These are phyloP conservation scores for Neonothopanus nambi DNA, from an alignment of 1,284 basidiomycete genomes.

Conservation along the genomic window DNA sequence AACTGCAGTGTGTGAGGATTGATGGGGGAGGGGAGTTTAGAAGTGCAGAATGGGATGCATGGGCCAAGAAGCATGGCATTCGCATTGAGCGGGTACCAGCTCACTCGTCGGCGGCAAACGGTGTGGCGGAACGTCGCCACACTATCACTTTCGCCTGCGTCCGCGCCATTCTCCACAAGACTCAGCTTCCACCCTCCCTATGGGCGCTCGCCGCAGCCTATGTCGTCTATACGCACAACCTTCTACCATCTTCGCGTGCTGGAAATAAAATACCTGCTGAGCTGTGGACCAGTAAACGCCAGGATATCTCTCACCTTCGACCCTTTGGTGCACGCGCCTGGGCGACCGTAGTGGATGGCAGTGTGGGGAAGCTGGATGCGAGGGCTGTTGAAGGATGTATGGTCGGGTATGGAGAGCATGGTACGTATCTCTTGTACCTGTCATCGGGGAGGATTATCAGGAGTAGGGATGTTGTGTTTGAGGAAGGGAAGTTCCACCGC, in stretches of 20 bases:
- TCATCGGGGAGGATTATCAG: slow-evolving; percentile 6
- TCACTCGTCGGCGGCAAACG: slow-evolving; percentile 12
- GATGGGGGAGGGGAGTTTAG: slow-evolving; percentile 8
- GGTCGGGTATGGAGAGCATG: slow-evolving; percentile 24
- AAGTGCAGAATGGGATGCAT: slow-evolving; percentile 7
- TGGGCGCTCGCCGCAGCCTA: too few relatives aligned
- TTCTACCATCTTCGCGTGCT: slow-evolving; percentile 21
- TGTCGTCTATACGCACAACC: slow-evolving; percentile 22
- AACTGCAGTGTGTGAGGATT: slow-evolving; percentile 1
- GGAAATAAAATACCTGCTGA: slow-evolving; percentile 22
- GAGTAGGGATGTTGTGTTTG: too few relatives aligned
- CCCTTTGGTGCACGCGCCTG: slow-evolving; percentile 25
- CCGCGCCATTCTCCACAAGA: slow-evolving; percentile 1
- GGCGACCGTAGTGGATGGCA: slow-evolving; percentile 23
- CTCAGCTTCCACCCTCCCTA: slow-evolving; percentile 4
- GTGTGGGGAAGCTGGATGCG: slow-evolving; percentile 24
- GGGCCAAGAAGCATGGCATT: slow-evolving; percentile 18
- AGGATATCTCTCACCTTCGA: slow-evolving; percentile 28
- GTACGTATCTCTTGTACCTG: slow-evolving; percentile 23
- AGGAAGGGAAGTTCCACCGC: slow-evolving; percentile 22
- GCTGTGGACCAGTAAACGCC: slow-evolving; percentile 18
- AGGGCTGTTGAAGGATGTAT: slow-evolving; percentile 20
- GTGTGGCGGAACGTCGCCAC: slow-evolving; percentile 4
- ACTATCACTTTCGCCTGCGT: background rate
- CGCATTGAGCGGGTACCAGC: slow-evolving; percentile 20